Percentiles rank a stretch among this genome's conserved stretches.
These are phyloP conservation scores for Neostapfia colusana DNA, from an alignment of 176 grass and related monocot genomes.

Conservation along the genomic window DNA sequence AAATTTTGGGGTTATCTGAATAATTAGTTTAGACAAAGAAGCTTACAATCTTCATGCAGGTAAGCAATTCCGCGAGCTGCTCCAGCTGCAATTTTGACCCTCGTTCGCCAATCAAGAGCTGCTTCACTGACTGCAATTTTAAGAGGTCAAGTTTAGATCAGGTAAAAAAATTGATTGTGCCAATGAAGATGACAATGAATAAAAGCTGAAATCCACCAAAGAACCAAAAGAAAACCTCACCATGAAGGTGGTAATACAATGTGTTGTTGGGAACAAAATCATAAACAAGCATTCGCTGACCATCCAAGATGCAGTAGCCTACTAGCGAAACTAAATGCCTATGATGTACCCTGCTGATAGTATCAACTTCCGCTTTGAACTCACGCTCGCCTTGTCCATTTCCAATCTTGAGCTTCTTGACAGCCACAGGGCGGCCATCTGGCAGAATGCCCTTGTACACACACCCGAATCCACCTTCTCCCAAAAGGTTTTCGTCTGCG, in stretches of 20 bases:
- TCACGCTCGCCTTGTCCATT: slow-evolving; percentile 71
- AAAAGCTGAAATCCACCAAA: not conserved
- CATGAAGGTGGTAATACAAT: slow-evolving; percentile 80
- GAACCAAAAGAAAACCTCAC: slow-evolving; percentile 29
- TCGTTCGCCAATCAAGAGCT: slow-evolving; percentile 77
- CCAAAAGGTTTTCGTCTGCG: slow-evolving; percentile 61
- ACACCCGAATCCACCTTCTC: slow-evolving; percentile 78
- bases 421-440: slow-evolving; percentile 70
- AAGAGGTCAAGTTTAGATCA: slow-evolving; percentile 34
- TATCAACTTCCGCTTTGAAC: slow-evolving; percentile 81
- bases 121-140: slow-evolving; percentile 67
- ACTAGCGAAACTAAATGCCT: slow-evolving; percentile 79
- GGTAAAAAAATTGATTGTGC: not conserved
- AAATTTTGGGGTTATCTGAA: not conserved
- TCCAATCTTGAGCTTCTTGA: slow-evolving; percentile 73
- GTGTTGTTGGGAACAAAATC: slow-evolving; percentile 88
- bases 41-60: slow-evolving; percentile 98
- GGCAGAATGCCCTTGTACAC: slow-evolving; percentile 65
- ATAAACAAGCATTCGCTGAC: slow-evolving; percentile 70
- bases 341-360: slow-evolving; percentile 80
- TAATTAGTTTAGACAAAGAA: slow-evolving; percentile 14
- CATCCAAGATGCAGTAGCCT: slow-evolving; percentile 68
- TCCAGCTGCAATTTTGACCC: slow-evolving; percentile 93
- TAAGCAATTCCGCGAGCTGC: slow-evolving; percentile 97
- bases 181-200: not conserved